Evolutionary conservation across 164 flowering plant species (phyloP).

Genomic region (Stephania yunnanensis): DNA sequence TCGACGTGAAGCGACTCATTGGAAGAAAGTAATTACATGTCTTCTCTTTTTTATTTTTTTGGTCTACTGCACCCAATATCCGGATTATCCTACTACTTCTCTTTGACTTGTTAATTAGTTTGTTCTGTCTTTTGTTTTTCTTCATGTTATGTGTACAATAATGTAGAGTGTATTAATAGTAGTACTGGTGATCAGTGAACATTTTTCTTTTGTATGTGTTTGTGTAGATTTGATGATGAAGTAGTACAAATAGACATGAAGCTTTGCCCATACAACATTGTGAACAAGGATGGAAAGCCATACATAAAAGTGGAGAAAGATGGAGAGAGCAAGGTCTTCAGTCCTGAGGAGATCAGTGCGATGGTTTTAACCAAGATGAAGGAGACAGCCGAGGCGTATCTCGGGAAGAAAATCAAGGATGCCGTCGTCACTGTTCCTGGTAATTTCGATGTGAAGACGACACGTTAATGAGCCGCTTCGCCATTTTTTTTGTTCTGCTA

Average conservation of each 20-base stretch:
- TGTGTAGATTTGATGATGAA: slow-evolving; percentile 24
- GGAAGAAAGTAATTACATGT: slow-evolving; percentile 31
- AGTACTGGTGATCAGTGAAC: not conserved
- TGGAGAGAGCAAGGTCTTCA: slow-evolving; percentile 37
- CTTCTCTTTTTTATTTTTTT: not conserved
- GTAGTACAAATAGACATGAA: slow-evolving; percentile 40
- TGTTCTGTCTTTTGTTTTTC: too few relatives aligned
- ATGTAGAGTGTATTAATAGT: not conserved
- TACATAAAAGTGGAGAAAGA: slow-evolving; percentile 34
- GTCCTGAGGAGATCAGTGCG: slow-evolving; percentile 64
- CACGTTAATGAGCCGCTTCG: not conserved
- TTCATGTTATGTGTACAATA: not conserved
- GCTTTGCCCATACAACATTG: slow-evolving; percentile 40
- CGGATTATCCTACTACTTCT: too few relatives aligned
- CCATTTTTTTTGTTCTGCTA: not conserved
- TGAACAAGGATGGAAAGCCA: slow-evolving; percentile 46
- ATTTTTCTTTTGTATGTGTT: not conserved
- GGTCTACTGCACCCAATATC: too few relatives aligned
- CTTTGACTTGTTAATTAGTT: too few relatives aligned
- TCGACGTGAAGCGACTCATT: slow-evolving; percentile 42
- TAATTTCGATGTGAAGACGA: slow-evolving; percentile 9
- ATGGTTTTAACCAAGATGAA: slow-evolving; percentile 43
- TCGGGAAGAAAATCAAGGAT: slow-evolving; percentile 42
- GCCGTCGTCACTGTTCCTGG: slow-evolving; percentile 49
- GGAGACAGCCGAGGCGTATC: slow-evolving; percentile 46